Evolutionary conservation across 768 basidiomycete species (phyloP), one percentile per base, ranked within the genome.

Genomic region (Lactifluus echinatus): DNA sequence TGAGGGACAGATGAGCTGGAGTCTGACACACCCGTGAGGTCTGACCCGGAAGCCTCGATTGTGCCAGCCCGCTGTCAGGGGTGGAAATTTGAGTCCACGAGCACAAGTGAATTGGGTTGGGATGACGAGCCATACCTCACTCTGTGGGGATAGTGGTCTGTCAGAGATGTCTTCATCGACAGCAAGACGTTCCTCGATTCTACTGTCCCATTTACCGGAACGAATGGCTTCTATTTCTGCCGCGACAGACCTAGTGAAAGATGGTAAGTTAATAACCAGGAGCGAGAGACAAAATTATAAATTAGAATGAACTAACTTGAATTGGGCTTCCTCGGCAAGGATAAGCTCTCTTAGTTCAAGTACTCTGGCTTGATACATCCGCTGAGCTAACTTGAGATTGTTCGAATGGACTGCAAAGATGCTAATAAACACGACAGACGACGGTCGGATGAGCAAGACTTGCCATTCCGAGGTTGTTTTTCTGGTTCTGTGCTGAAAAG

Each of bases 151-250:
- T 15, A n/a, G 40, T 36, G 45, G 44, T 36, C 63, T 60, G 17
- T 59, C 69, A 15, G 36, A 15, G 28, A 14, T n/a, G 28, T 56
- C 44, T 31, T 55, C 50, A 55, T 60, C 15, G 44, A 28, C 23
- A 34, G 48, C 65, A 65, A 73, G 66, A 60, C 74, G 63, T 55
- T 66, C 65, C 58, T 64, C 70, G 17, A 85, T 78, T 62, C 71
- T 71, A 48, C 75, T 73, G 64, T 87, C 85, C 79, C 83, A 82
- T 51, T 71, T 69, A 1, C 89, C 89, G 12, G 77, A 72, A 26
- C 84, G 82, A 59, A 93, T 87, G 2, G 82, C 81, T 49, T 88
- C 81, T 44, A 93, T 89, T 70, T 94, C 92, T 3, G 77, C 71
- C 19, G 84, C 75, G 14, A 93, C 74, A 33, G 70, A 71, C 69